Evolutionary conservation across 495 filamentous ascomycete species (phyloP).

Genomic region (Aspergillus steynii): DNA sequence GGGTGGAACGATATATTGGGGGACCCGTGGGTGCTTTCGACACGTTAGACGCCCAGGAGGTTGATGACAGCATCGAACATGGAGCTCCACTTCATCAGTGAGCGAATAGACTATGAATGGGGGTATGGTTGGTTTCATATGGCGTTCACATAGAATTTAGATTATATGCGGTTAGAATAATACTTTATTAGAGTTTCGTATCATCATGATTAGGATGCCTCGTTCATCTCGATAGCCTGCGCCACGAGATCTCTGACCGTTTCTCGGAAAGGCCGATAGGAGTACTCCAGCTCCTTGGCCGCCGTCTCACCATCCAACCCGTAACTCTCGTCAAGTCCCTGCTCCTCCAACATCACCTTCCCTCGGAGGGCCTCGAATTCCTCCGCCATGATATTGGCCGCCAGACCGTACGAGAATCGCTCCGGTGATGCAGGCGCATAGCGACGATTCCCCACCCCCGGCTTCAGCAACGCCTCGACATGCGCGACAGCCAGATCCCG

Average conservation of each 20-base stretch:
- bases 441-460: background rate
- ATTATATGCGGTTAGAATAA: background rate
- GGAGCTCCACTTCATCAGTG: too few relatives aligned
- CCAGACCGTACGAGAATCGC: background rate
- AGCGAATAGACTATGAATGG: too few relatives aligned
- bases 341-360: background rate
- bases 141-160: background rate
- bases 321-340: background rate
- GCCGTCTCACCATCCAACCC: background rate
- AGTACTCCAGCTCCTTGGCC: background rate
- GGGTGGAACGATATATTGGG: too few relatives aligned
- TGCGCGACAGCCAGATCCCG: conserved; percentile 1
- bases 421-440: background rate
- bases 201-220: background rate
- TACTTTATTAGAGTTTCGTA: background rate
- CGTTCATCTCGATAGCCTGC: background rate
- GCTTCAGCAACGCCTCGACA: background rate
- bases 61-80: too few relatives aligned
- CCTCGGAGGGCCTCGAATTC: background rate
- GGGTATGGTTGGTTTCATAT: background rate
- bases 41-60: too few relatives aligned
- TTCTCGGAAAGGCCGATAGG: background rate
- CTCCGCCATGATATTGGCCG: background rate
- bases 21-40: too few relatives aligned
- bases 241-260: background rate